Evolutionary conservation across 495 filamentous ascomycete species (phyloP).

Genomic region (Rhizodiscina lignyota): DNA sequence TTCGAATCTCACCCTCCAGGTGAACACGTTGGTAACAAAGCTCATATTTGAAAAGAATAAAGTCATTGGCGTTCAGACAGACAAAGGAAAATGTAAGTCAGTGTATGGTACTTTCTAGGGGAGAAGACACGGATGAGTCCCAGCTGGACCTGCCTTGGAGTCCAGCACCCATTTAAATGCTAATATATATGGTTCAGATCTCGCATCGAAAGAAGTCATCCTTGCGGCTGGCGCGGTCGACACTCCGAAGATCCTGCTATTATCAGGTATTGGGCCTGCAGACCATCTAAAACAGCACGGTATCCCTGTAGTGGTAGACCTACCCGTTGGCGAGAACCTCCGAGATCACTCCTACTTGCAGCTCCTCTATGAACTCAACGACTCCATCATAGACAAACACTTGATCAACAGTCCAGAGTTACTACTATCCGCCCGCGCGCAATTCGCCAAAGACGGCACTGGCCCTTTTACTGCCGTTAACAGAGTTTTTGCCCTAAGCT

Average conservation of each 20-base stretch:
- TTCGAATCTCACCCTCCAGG: constrained; percentile 34
- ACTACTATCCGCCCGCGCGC: not conserved
- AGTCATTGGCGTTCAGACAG: constrained; percentile 33
- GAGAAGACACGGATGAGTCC: too few relatives aligned
- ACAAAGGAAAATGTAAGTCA: constrained; percentile 19
- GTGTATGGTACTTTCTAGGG: too few relatives aligned
- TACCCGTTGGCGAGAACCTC: constrained; percentile 9
- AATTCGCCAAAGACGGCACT: not conserved
- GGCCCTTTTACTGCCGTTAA: not conserved
- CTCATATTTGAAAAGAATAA: constrained; percentile 34
- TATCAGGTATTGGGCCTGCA: constrained; percentile 13
- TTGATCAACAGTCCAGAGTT: not conserved
- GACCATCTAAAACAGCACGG: constrained; percentile 5
- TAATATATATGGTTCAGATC: not conserved
- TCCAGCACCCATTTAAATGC: too few relatives aligned
- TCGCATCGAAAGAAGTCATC: constrained; percentile 2
- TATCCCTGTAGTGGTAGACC: constrained; percentile 11
- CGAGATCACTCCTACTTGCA: not conserved
- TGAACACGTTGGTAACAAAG: constrained; percentile 29
- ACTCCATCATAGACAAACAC: not conserved
- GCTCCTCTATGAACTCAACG: not conserved
- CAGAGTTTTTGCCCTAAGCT: not conserved
- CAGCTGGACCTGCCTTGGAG: too few relatives aligned
- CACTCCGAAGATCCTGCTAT: constrained; percentile 11
- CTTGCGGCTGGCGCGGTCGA: not conserved